Base-by-base conservation (phyloP, 495 filamentous ascomycete genomes). In the Aspergillus cristatus region DNA sequence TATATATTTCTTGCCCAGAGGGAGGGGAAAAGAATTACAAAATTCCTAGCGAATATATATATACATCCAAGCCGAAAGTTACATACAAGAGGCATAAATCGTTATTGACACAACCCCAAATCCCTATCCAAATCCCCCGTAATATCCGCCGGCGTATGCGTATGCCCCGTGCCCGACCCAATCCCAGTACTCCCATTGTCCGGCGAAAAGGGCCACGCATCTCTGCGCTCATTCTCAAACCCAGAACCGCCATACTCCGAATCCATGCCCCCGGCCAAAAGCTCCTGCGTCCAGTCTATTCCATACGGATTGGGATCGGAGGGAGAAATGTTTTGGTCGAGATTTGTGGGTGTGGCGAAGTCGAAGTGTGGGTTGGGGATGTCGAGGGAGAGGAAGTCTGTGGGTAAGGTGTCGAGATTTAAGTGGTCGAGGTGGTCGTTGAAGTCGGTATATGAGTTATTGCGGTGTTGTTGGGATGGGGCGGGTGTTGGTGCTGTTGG, bases 61-160 rank as follows among this genome's bases (percentile, higher is more conserved):
- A n/a, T n/a, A n/a, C n/a, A n/a, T n/a, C n/a, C n/a, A n/a, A n/a
- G n/a, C n/a, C n/a, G n/a, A n/a, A n/a, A n/a, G n/a, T n/a, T n/a
- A n/a, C n/a, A n/a, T n/a, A n/a, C n/a, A n/a, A n/a, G n/a, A n/a
- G n/a, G n/a, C n/a, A n/a, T n/a, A n/a, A n/a, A 51, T 65, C 60
- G 1, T 43, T 55, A 41, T 48, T n/a, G 54, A 28, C 47, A 33
- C 26, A 63, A 54, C 1, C 62, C 59, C 15, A 68, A 40, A 51
- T 68, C 65, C 18, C 47, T 41, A 50, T 68, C 65, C 37, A 68
- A 40, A 48, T 68, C 65, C 2, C 65, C 65, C 3, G 65, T 68
- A 13, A 68, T 67, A 32, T 52, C 42, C 4, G 4, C 8, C 20
- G 20, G 20, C 20, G 20, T 24, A 24, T 24, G 20, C 8, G 4